Evolutionary conservation across 83 land plant genomes (phyloP), one percentile per base, ranked within the genome.

Genomic region (Picea abies): DNA sequence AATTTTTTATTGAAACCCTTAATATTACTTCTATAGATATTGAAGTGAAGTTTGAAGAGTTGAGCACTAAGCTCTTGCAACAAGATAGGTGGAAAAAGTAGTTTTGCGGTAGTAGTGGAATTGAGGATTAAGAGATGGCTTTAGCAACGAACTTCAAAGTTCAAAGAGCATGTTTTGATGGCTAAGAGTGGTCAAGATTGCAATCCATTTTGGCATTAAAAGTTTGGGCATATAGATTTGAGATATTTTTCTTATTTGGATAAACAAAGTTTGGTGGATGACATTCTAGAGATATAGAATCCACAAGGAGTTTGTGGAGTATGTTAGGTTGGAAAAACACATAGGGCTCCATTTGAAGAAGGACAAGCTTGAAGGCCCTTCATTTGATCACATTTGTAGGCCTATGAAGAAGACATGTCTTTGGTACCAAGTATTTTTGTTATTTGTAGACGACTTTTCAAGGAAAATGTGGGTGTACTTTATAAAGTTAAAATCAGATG

Each of bases 381-480:
- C 63, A 49, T 2, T 8, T 81, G 63, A 35, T 84, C 22, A 47
- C 49, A 47, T 47, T 47, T 47, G 49, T 47, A 47, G 84, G 14
- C 85, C 76, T 10, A 69, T 86, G 68, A 82, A 77, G 12, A 79
- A 80, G 23, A 12, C 75, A 60, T 86, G 52, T 25, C 44, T 82
- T 26, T 69, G 71, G 1, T 66, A 76, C 35, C 32, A 16, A 67
- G 79, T 16, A 47, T 23, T 82, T 29, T 60, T 86, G 70, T 37
- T 81, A 11, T 79, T 86, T 62, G 76, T 71, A 47, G 87, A 86
- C 37, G 78, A 83, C 63, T 83, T 20, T 41, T 41, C 44, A 16
- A 49, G 82, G n/a, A 78, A 86, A 63, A 78, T 62, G 9, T 86
- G 78, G 82, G 78, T 83, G 61, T 83, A 78, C 76, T 86, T 83